Base-by-base conservation (phyloP, 768 basidiomycete genomes). In the Auricularia heimuer region DNA sequence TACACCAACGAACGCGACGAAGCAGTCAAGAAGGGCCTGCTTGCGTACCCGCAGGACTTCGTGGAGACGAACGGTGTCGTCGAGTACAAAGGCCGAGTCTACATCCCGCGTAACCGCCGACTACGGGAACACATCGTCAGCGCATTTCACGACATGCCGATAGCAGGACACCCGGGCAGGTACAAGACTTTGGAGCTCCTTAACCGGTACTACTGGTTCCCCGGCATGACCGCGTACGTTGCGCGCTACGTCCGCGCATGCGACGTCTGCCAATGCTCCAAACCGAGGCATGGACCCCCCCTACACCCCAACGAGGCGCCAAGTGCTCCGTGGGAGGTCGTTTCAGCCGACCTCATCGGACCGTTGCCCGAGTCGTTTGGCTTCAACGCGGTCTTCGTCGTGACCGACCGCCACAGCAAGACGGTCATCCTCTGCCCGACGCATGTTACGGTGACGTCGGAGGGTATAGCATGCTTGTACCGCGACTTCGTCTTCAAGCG, bases 191-290 rank as follows among this genome's bases (percentile, higher is more conserved):
- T 67, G 2, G 66, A 74, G 45, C 63, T 73, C 0, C 18, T 75
- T 3, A 34, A 39, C 0, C 54, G 71, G 0, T 60, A 70, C 37
- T 76, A 72, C 44, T 76, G 70, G 71, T 76, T 74, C 74, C 75
- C 71, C 3, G 54, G 63, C 1, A 69, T 76, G 64, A 51, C 61
- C 0, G 33, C 6, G 1, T 67, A 68, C 34, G 51, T 76, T 16
- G n/a, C 7, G 6, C 12, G 37, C 1, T 39, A 39, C 12, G 37
- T 39, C 37, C 7, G 12, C 7, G 37, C 37, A 12, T 39, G 37
- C 37, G 2, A 39, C 37, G 12, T 39, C 6, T 39, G 37, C 37
- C 37, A 39, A 12, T 2, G 37, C 37, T 7, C 12, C 12, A 39
- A 39, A 39, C 37, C 37, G 37, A 6, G 37, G 7, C 6, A 39